A percentile compares a stretch with the other conserved stretches of the same genome.
phyloP scores from a whole-genome alignment of 768 basidiomycete species.

The Tylopilus plumbeoviolaceoides region DNA sequence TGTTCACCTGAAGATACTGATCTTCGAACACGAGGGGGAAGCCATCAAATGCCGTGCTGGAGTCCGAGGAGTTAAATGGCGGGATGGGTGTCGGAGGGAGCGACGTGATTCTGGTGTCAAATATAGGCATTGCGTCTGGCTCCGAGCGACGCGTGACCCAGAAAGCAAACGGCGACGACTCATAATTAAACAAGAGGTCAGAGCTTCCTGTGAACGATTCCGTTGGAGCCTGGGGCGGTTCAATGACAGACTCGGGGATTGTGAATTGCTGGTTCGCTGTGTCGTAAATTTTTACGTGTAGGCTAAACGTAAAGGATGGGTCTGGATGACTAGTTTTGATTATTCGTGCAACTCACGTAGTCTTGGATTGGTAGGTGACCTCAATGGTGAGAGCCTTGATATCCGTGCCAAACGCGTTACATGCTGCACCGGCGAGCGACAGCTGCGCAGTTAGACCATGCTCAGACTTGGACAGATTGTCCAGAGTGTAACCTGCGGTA shows the following conservation, averaged over 20 bases:
- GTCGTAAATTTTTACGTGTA: slow-evolving; percentile 69
- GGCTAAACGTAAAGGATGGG: slow-evolving; percentile 31
- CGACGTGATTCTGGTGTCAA: slow-evolving; percentile 64
- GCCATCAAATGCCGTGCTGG: slow-evolving; percentile 53
- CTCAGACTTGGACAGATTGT: slow-evolving; percentile 38
- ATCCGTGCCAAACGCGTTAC: slow-evolving; percentile 64
- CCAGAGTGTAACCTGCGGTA: slow-evolving; percentile 50
- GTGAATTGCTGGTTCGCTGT: slow-evolving; percentile 59
- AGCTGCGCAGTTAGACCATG: slow-evolving; percentile 54
- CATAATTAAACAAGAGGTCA: slow-evolving; percentile 68
- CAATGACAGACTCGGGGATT: slow-evolving; percentile 52
- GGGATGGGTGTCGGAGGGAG: slow-evolving; percentile 57
- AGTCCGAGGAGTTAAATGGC: slow-evolving; percentile 49
- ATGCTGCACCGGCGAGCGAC: slow-evolving; percentile 49
- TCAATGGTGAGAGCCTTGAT: slow-evolving; percentile 55
- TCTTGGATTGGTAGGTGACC: slow-evolving; percentile 59
- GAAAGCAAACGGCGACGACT: slow-evolving; percentile 65
- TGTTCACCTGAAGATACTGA: slow-evolving; percentile 64
- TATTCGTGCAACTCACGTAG: slow-evolving; percentile 34
- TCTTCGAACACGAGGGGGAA: slow-evolving; percentile 77
- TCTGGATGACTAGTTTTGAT: neutral
- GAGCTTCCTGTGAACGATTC: slow-evolving; percentile 38
- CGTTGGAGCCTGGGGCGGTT: slow-evolving; percentile 37
- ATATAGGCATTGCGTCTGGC: slow-evolving; percentile 52
- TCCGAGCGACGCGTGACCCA: slow-evolving; percentile 72